Percentiles rank a stretch among this genome's conserved stretches.
phyloP scores from a whole-genome alignment of 2,329 filamentous ascomycete genomes.

The Sarocladium strictum region DNA sequence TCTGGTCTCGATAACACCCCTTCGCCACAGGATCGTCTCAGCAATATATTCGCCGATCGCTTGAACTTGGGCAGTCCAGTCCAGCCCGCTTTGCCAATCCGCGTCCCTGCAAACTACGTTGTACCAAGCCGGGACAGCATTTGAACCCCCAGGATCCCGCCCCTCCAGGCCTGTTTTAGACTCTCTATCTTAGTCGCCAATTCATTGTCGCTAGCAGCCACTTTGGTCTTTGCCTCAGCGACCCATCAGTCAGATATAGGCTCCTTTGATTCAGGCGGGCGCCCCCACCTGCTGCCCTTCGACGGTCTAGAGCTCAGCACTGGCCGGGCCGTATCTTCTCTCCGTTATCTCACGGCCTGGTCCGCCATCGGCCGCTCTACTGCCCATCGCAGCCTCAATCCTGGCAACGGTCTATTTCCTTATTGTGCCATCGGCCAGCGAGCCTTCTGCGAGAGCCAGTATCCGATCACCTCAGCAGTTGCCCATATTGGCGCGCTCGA shows the following conservation, averaged over 20 bases:
- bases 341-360: background rate
- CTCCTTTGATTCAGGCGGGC: background rate
- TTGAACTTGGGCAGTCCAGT: background rate
- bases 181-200: background rate
- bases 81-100: background rate
- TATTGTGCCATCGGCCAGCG: background rate
- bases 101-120: background rate
- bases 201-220: slow-evolving; percentile 6
- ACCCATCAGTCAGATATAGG: background rate
- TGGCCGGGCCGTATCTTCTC: background rate
- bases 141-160: background rate
- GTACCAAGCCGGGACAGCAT: slow-evolving; percentile 5
- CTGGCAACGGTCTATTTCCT: background rate
- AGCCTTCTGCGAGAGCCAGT: background rate
- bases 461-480: background rate
- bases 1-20: too few species aligned
- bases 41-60: background rate
- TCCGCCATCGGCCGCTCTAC: background rate
- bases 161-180: background rate
- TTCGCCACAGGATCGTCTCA: background rate
- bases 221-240: background rate
- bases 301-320: background rate
- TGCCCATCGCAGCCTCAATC: background rate
- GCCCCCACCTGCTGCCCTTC: background rate
- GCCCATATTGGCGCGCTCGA: background rate